A percentile compares a stretch with the other conserved stretches of the same genome.
Conservation (phyloP, 768 basidiomycete genomes). For the Xerocomellus amylosporus region DNA sequence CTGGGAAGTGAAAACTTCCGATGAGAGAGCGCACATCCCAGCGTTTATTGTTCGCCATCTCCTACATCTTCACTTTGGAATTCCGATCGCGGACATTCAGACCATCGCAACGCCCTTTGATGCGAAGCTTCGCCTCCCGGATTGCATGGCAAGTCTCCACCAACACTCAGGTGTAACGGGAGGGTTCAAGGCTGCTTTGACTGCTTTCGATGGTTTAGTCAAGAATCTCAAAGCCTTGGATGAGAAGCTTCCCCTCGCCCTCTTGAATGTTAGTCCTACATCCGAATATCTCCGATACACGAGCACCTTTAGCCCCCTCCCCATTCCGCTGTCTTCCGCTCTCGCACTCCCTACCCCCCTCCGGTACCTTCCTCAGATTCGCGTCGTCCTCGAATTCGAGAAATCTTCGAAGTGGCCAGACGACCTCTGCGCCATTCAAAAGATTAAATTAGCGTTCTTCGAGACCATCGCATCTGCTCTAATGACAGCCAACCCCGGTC, state of each 20-base stretch:
- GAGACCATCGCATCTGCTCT: constrained; percentile 72
- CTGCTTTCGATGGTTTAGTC: constrained; percentile 77
- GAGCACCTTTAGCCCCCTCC: constrained; percentile 75
- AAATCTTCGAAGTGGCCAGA: constrained; percentile 94
- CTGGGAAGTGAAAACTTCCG: constrained; percentile 82
- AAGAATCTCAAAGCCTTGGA: constrained; percentile 73
- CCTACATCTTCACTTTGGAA: constrained; percentile 71
- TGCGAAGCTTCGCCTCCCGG: constrained; percentile 54
- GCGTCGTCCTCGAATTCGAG: constrained; percentile 85
- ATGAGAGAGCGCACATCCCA: constrained; percentile 80
- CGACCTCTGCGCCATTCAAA: constrained; percentile 87
- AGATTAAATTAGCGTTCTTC: constrained; percentile 90
- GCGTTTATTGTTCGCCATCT: constrained; percentile 70
- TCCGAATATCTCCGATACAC: constrained; percentile 81
- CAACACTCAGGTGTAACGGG: constrained; percentile 36
- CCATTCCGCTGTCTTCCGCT: constrained; percentile 54
- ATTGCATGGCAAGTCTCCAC: constrained; percentile 43
- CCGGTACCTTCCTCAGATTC: constrained; percentile 65
- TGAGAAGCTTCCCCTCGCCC: constrained; percentile 67
- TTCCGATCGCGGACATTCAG: constrained; percentile 49
- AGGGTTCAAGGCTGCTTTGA: constrained; percentile 71
- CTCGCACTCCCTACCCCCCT: constrained; percentile 55
- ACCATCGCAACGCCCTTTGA: constrained; percentile 64
- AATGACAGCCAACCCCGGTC: constrained; percentile 48
- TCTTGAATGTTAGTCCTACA: constrained; percentile 72